These are phyloP conservation scores for Neoarthrinium moseri DNA, from an alignment of 2,329 filamentous ascomycete genomes.

Conservation along the genomic window DNA sequence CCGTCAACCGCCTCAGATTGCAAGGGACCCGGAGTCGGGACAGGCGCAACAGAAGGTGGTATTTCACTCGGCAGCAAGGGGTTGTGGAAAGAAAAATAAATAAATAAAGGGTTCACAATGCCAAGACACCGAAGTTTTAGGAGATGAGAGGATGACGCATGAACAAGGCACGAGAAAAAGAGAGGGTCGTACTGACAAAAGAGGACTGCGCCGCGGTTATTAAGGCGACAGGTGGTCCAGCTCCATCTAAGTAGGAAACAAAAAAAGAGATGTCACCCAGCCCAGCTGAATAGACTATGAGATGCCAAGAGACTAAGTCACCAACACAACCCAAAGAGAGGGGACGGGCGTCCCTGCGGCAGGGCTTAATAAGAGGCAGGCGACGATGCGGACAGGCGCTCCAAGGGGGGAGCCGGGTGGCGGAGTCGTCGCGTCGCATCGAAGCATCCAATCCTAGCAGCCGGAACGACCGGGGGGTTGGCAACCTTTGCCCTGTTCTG, in stretches of 20 bases:
- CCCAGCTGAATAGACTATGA: slow-evolving; percentile 1
- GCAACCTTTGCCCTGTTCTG: too few relatives aligned
- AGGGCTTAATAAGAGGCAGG: neutral
- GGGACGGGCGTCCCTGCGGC: too few relatives aligned
- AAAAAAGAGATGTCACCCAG: neutral
- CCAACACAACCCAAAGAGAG: neutral
- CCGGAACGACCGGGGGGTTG: too few relatives aligned
- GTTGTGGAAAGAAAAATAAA: neutral
- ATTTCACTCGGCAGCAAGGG: too few relatives aligned
- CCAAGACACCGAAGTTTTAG: neutral
- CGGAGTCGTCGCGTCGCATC: too few relatives aligned
- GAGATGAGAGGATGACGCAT: neutral
- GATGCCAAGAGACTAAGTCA: neutral
- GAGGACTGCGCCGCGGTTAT: neutral
- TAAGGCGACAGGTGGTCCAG: too few relatives aligned
- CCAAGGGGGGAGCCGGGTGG: too few relatives aligned
- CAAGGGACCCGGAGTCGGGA: too few relatives aligned
- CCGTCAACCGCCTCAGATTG: too few relatives aligned
- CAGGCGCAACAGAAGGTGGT: too few relatives aligned
- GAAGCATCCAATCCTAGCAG: too few relatives aligned
- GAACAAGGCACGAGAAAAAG: neutral
- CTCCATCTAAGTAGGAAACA: neutral
- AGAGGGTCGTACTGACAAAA: neutral
- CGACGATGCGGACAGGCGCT: too few relatives aligned
- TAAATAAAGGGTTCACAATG: neutral